Base-by-base conservation (phyloP, 345 rosid species). In the Eucalyptus erythrocorys region DNA sequence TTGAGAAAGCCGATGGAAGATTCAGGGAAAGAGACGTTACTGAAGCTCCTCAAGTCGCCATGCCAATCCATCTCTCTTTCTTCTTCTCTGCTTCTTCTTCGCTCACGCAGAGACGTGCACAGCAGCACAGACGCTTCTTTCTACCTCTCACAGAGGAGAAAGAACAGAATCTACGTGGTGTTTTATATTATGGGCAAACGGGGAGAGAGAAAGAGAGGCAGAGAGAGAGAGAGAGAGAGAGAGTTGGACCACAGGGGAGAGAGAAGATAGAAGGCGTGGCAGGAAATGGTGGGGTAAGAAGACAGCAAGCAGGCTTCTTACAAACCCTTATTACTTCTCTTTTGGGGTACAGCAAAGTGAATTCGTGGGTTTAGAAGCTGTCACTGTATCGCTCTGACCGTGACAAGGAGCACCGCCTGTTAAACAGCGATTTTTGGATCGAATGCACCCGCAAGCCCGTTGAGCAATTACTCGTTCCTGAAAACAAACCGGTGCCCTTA, bases 1-100 rank as follows among this genome's bases (percentile, higher is more conserved):
- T 90, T 91, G 91, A 95, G 94, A 51, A 94, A 93, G 95, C 93
- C 93, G 89, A 94, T 92, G 87, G 98, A 91, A 89, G 94, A 53
- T 15, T 50, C 88, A 26, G 89, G 95, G n/a, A 92, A 92, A 85
- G 92, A 88, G 91, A 91, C 92, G 90, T 87, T 88, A 48, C 94
- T 90, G 49, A 91, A 68, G 88, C 88, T 87, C 50, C 82, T 79
- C 81, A 53, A 47, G 88, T 82, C 87, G 87, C 92, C 88, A 91
- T 91, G 92, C 96, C 96, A 95, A 79, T 95, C 96, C 97, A 94
- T 94, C 79, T 88, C 81, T 87, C 22, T 86, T 87, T 64, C 59
- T 79, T 88, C 42, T 88, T 37, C 47, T 55, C 61, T 43, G 76
- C 40, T 21, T 53, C 86, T 30, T 42, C 76, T 88, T 34, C 24